A percentile compares a stretch with the other conserved stretches of the same genome.
Conservation (phyloP, 306 rosid genomes). For the Fagus sylvatica region DNA sequence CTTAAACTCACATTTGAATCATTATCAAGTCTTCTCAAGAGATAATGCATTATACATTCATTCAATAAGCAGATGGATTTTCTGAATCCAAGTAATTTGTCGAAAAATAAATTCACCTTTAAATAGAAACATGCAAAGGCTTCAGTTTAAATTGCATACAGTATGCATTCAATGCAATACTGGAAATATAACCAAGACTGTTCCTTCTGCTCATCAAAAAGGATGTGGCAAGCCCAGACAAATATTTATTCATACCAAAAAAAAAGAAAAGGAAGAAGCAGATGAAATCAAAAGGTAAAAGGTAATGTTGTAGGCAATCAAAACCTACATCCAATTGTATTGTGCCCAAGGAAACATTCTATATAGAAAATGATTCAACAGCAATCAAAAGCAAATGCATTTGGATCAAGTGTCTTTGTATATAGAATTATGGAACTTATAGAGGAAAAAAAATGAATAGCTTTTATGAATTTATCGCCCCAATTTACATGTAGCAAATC, state of each 20-base stretch:
- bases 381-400: background rate
- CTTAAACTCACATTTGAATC: background rate
- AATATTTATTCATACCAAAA: background rate
- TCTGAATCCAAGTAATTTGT: too few relatives aligned
- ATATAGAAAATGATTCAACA: background rate
- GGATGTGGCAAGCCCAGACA: too few relatives aligned
- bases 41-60: background rate
- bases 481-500: background rate
- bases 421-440: background rate
- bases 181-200: too few relatives aligned
- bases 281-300: background rate
- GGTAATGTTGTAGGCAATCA: background rate
- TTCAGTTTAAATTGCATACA: too few relatives aligned
- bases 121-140: too few relatives aligned
- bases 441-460: conserved; percentile 17
- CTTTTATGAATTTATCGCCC: conserved; percentile 3
- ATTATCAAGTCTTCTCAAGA: background rate
- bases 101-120: too few relatives aligned
- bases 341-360: background rate
- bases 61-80: background rate
- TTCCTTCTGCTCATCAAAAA: too few relatives aligned
- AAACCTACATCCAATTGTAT: background rate
- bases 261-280: too few relatives aligned
- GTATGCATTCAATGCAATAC: too few relatives aligned
- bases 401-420: conserved; percentile 4